Base-by-base conservation (phyloP, 352 stramenopile species). In the Globisporangium iwayamae region DNA sequence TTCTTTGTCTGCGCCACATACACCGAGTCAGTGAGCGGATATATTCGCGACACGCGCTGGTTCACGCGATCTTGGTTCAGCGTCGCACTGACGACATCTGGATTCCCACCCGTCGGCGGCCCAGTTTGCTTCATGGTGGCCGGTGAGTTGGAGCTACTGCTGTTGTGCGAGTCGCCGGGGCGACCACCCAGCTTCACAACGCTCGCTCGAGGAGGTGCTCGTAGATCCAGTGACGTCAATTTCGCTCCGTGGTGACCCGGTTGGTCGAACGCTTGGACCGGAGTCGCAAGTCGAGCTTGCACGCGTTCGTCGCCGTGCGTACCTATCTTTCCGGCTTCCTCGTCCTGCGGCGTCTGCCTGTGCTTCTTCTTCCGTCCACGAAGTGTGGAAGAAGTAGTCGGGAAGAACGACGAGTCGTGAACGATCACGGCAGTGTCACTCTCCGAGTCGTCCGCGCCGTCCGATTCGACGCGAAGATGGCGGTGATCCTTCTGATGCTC, bases 41-140 rank as follows among this genome's bases (percentile, higher is more conserved):
- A 91, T 62, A 91, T 91, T 32, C 82, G 73, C 11, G 82, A 91
- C 20, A 90, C 71, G 4, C 82, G 82, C 53, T 91, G 82, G 57
- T 89, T 83, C 4, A 77, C 65, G 1, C 80, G 78, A 6, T 91
- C 82, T 57, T 87, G 79, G 60, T 85, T 87, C 43, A 87, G 66
- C 9, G 63, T 73, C 13, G 70, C 63, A 16, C 68, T 76, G 9
- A 68, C 53, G 2, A 53, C 59, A 16, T 70, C 59, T 10, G 54
- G 32, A 30, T 50, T 65, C 14, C 61, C 61, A 0, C 18, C 34
- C 1, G 61, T 34, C 9, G 20, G 2, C 0, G 59, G 4, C 22
- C 28, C n/a, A 20, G 25, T 5, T 5, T 20, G 3, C 56, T 59
- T 62, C 54, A 63, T 62, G 11, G 1, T 6, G 18, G 41, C 20